Evolutionary conservation across 225 moss, liverwort and hornwort genomes (phyloP).

Genomic region (Pleurozium schreberi): DNA sequence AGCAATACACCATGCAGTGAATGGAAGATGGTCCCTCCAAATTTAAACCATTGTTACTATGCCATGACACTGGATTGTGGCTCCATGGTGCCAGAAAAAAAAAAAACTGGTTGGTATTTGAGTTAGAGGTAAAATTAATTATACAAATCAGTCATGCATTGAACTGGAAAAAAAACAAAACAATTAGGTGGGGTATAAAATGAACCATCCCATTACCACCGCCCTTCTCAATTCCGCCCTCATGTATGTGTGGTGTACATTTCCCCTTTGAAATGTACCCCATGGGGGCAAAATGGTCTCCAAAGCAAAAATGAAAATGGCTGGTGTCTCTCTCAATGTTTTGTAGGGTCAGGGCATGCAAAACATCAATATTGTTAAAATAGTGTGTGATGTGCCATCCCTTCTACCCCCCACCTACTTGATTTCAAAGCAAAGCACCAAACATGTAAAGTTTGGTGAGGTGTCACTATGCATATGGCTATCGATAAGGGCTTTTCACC

Average conservation of each 20-base stretch:
- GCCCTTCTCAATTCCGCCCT: background rate
- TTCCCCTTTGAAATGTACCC: background rate
- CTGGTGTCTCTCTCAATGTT: background rate
- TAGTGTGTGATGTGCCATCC: background rate
- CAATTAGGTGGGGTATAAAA: background rate
- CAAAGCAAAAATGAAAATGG: background rate
- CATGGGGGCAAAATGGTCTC: background rate
- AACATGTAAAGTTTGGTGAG: background rate
- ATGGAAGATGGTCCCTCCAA: too few relatives aligned
- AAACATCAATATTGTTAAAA: background rate
- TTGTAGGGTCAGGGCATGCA: background rate
- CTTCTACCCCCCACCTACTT: background rate
- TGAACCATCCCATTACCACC: background rate
- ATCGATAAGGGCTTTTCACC: background rate
- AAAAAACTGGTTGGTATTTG: too few relatives aligned
- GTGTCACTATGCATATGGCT: background rate
- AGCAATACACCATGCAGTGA: too few relatives aligned
- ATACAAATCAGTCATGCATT: too few relatives aligned
- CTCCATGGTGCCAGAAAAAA: too few relatives aligned
- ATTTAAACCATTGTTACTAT: too few relatives aligned
- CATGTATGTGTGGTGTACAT: background rate
- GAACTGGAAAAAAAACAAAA: too few relatives aligned
- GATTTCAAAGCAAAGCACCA: background rate
- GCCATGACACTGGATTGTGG: too few relatives aligned
- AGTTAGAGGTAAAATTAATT: too few relatives aligned